Evolutionary conservation across 805 yeast species (phyloP), one percentile per base, ranked within the genome.

Genomic region (Candida tallmaniae): DNA sequence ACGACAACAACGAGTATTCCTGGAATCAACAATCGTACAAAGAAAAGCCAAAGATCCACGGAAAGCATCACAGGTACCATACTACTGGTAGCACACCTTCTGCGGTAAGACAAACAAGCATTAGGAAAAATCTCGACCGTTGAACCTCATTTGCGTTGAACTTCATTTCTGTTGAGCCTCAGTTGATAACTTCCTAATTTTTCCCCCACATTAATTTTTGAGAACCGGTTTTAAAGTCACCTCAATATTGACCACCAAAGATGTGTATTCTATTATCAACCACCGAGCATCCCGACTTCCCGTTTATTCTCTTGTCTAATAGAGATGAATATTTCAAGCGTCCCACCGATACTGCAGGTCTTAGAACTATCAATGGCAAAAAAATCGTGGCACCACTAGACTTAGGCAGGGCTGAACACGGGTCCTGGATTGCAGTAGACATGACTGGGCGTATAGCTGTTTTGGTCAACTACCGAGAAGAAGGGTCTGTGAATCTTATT

Each of bases 341-440:
- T 32, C 78, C 80, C 2, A 90, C 97, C 0, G 68, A 73, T 34
- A 51, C 55, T n/a, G 80, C 90, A 24, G 48, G 52, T 34, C 39
- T 48, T n/a, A 41, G 64, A 29, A 30, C 29, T 3, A 44, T 65
- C 35, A 56, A 64, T 38, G 36, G 58, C 40, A 58, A 63, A 32
- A 54, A 50, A 27, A 59, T 82, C 1, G 52, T 86, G 8, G 73
- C 83, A 6, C 97, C 97, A 0, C 59, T 70, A 24, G 97, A 90
- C 54, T 54, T 83, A 47, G 86, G 80, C 1, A 57, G 88, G 23
- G 58, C 66, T 1, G 88, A 78, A 36, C 85, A 76, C 42, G 97
- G 98, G 1, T 85, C 97, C 0, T 93, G 98, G 98, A 75, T 86
- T 1, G 97, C 95, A 0, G 70, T 83, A 2, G 69, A 76, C 26